phyloP scores from a whole-genome alignment of 768 basidiomycete genomes.

The Termitomyces sp. region DNA sequence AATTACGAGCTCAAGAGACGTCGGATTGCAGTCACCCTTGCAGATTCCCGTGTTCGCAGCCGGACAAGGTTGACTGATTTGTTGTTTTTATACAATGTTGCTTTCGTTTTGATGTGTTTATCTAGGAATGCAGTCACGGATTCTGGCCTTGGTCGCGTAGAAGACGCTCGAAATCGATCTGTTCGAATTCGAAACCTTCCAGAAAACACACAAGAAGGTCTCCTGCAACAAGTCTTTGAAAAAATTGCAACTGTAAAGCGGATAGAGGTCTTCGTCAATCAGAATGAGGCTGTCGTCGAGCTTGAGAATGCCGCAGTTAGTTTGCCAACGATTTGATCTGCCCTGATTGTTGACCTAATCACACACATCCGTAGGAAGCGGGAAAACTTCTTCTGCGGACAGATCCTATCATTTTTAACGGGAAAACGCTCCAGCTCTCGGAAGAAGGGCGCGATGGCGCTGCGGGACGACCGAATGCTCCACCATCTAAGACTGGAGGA shows the following conservation, averaged over 20 bases:
- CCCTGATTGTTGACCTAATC: neutral
- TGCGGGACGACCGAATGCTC: constrained; percentile 22
- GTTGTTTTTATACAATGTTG: neutral
- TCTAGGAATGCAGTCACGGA: constrained; percentile 39
- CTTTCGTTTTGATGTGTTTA: neutral
- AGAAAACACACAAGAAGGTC: constrained; percentile 75
- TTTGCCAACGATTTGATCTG: neutral
- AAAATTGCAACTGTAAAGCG: constrained; percentile 68
- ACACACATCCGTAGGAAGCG: constrained; percentile 54
- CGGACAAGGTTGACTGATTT: constrained; percentile 39
- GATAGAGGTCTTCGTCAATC: constrained; percentile 65
- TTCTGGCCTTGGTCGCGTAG: constrained; percentile 48
- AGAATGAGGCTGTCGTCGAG: constrained; percentile 58
- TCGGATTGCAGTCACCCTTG: constrained; percentile 83
- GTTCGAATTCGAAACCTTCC: constrained; percentile 76
- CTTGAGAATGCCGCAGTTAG: constrained; percentile 61
- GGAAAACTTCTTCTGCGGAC: constrained; percentile 69
- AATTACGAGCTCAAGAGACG: constrained; percentile 86
- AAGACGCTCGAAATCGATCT: constrained; percentile 61
- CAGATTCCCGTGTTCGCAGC: constrained; percentile 62
- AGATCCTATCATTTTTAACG: constrained; percentile 70
- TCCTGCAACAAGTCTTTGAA: constrained; percentile 86
- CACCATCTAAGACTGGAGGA: constrained; percentile 35
- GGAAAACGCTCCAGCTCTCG: constrained; percentile 48
- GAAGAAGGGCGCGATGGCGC: constrained; percentile 41